Conservation (phyloP, 2,329 filamentous ascomycete species). For the Podosphaera fusca region DNA sequence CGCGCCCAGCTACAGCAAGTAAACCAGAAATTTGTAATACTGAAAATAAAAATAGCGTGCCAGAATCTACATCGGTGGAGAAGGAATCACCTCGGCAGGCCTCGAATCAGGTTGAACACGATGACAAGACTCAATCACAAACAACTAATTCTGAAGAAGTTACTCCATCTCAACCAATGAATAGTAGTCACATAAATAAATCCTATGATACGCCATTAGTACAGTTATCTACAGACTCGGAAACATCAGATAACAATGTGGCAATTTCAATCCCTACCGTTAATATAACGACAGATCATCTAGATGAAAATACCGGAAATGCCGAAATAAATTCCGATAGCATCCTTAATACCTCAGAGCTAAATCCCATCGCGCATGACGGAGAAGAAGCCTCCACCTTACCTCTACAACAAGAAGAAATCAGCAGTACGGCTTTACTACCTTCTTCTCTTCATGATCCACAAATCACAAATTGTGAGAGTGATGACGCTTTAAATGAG, state of each 20-base stretch:
- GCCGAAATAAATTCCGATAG: slow-evolving; percentile 10
- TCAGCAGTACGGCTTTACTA: slow-evolving; percentile 6
- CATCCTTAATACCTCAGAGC: slow-evolving; percentile 10
- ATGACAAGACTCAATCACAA: neutral
- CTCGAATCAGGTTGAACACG: slow-evolving; percentile 3
- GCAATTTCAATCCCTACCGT: neutral
- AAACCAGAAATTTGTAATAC: slow-evolving; percentile 10
- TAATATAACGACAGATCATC: neutral
- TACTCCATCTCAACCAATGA: neutral
- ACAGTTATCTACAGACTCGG: neutral
- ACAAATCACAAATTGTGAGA: slow-evolving; percentile 6
- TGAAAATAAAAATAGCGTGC: slow-evolving; percentile 5
- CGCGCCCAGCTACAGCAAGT: slow-evolving; percentile 14
- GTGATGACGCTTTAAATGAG: slow-evolving; percentile 6
- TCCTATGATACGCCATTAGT: neutral
- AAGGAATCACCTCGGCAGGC: slow-evolving; percentile 11
- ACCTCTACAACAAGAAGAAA: slow-evolving; percentile 8
- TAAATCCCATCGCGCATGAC: slow-evolving; percentile 8
- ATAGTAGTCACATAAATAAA: no score
- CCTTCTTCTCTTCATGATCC: slow-evolving; percentile 11
- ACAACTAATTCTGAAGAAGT: neutral
- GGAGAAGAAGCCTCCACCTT: slow-evolving; percentile 9
- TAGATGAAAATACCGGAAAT: neutral
- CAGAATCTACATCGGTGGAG: slow-evolving; percentile 8
- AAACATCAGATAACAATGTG: neutral